These are phyloP conservation scores for Ophiostoma australiae DNA, from an alignment of 2,329 filamentous ascomycete genomes.

Conservation along the genomic window DNA sequence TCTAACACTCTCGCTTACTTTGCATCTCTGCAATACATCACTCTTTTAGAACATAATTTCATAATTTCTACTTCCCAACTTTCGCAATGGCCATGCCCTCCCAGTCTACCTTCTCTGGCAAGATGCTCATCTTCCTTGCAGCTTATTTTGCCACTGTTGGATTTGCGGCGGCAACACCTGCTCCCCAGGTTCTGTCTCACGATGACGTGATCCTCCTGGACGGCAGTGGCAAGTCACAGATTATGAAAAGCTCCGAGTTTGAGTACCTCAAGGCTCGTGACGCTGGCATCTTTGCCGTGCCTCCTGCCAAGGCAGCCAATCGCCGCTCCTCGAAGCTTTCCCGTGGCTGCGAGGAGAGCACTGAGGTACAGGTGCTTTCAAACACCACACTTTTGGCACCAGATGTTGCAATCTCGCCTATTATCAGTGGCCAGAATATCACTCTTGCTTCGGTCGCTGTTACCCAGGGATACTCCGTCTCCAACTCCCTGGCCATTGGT, in stretches of 20 bases:
- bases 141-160: background rate
- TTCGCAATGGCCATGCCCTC: background rate
- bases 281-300: background rate
- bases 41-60: background rate
- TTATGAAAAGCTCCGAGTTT: conserved; percentile 5
- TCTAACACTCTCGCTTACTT: background rate
- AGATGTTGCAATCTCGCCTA: background rate
- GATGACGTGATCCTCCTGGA: conserved; percentile 11
- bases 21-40: background rate
- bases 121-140: background rate
- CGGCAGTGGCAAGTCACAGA: background rate
- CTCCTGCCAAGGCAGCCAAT: background rate
- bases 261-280: background rate
- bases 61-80: background rate
- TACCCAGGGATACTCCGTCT: background rate
- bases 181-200: background rate
- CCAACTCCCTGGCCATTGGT: background rate
- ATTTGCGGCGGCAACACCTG: background rate
- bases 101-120: background rate
- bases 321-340: background rate
- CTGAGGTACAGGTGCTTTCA: conserved; percentile 10
- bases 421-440: background rate
- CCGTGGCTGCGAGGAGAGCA: conserved; percentile 1
- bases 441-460: background rate
- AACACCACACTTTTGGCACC: background rate